phyloP scores from a whole-genome alignment of 2,329 filamentous ascomycete species.

The Lecanicillium sp. region DNA sequence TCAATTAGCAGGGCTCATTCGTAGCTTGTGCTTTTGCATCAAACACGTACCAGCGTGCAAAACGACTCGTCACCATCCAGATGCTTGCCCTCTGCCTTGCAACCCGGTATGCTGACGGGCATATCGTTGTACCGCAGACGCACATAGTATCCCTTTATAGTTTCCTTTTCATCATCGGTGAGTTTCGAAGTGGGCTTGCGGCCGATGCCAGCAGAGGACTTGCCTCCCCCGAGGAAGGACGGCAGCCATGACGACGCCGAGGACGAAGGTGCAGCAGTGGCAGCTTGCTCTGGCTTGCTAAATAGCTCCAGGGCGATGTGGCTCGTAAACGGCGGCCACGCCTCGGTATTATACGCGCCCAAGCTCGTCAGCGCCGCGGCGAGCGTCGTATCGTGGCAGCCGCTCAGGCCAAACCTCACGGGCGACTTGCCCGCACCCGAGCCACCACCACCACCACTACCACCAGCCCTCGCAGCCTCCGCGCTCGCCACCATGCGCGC shows the following conservation, averaged over 20 bases:
- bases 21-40: background rate
- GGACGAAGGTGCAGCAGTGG: constrained; percentile 17
- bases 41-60: constrained; percentile 67
- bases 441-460: background rate
- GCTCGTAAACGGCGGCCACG: constrained; percentile 91
- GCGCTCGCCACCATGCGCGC: constrained; percentile 63
- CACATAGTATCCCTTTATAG: constrained; percentile 73
- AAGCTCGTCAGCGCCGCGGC: constrained; percentile 70
- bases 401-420: constrained; percentile 71
- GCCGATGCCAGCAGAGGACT: constrained; percentile 40
- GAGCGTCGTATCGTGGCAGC: constrained; percentile 91
- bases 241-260: constrained; percentile 17
- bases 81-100: constrained; percentile 69
- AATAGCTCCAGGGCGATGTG: constrained; percentile 91
- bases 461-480: constrained; percentile 24
- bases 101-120: constrained; percentile 75
- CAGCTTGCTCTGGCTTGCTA: constrained; percentile 32
- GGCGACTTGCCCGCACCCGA: constrained; percentile 20
- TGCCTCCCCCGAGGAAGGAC: constrained; percentile 18
- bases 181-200: constrained; percentile 53
- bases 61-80: constrained; percentile 80
- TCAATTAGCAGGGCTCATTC: constrained; percentile 2
- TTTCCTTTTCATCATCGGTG: constrained; percentile 46
- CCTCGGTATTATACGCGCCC: constrained; percentile 64
- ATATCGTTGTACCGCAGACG: constrained; percentile 86